Evolutionary conservation across 1,284 basidiomycete genomes (phyloP).

Genomic region (Inonotus hispidus): DNA sequence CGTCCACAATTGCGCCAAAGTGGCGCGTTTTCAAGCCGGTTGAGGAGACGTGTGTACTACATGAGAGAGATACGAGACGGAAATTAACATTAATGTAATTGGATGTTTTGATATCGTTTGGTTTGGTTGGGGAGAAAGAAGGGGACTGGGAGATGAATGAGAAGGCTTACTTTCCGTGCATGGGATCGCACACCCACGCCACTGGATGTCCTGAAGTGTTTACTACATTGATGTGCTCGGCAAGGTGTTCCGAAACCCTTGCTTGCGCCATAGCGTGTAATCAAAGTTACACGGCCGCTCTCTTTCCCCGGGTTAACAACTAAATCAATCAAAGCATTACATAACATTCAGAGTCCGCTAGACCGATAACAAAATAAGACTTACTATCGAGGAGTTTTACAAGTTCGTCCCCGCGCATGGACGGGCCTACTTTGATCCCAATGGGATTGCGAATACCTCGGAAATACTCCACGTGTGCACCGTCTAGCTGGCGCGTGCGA

Average conservation of each 20-base stretch:
- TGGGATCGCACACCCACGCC: slow-evolving; percentile 94
- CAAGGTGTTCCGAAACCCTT: slow-evolving; percentile 79
- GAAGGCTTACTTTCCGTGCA: slow-evolving; percentile 84
- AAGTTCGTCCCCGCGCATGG: slow-evolving; percentile 80
- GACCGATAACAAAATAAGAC: too few relatives aligned
- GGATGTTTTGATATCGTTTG: not conserved
- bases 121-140: not conserved
- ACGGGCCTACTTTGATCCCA: slow-evolving; percentile 94
- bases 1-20: slow-evolving; percentile 87
- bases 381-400: slow-evolving; percentile 72
- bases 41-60: slow-evolving; percentile 74
- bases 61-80: not conserved
- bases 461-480: slow-evolving; percentile 96
- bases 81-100: not conserved
- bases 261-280: slow-evolving; percentile 87
- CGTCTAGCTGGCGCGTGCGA: slow-evolving; percentile 88
- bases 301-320: slow-evolving; percentile 87
- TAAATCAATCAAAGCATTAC: slow-evolving; percentile 28
- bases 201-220: slow-evolving; percentile 80
- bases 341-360: too few relatives aligned
- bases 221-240: slow-evolving; percentile 82
- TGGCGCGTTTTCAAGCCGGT: slow-evolving; percentile 84
- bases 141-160: slow-evolving; percentile 3
- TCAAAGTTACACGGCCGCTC: slow-evolving; percentile 81
- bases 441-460: slow-evolving; percentile 94